Evolutionary conservation across 176 grass and related monocot species (phyloP).

Genomic region (Aegilops sharonensis): DNA sequence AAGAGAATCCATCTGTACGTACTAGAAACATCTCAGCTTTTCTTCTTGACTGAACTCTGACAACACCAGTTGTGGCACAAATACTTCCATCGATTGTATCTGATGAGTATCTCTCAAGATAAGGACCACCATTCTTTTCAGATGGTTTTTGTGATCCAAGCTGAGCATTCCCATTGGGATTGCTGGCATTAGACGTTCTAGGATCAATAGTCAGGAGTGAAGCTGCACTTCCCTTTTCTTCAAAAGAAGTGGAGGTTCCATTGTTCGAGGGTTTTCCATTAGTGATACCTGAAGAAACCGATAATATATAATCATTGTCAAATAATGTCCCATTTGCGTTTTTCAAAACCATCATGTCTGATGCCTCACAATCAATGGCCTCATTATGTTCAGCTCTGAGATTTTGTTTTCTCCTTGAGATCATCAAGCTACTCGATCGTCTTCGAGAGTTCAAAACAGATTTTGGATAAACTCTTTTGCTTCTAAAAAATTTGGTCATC

Average conservation of each 20-base stretch:
- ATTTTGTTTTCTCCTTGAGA: constrained; percentile 44
- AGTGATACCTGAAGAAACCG: constrained; percentile 45
- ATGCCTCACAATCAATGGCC: constrained; percentile 39
- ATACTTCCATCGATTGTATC: constrained; percentile 66
- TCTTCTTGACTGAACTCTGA: constrained; percentile 87
- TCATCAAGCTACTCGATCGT: constrained; percentile 29
- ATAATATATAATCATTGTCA: constrained; percentile 56
- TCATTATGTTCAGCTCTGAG: constrained; percentile 29
- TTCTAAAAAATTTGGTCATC: constrained; percentile 80
- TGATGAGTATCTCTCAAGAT: constrained; percentile 34
- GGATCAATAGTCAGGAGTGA: constrained; percentile 43
- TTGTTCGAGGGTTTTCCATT: constrained; percentile 56
- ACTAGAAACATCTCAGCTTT: constrained; percentile 99
- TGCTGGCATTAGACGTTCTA: constrained; percentile 40
- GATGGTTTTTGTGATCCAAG: constrained; percentile 38
- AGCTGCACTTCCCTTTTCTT: constrained; percentile 26
- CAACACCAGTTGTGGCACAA: constrained; percentile 82
- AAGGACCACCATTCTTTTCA: constrained; percentile 38
- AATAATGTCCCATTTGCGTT: constrained; percentile 43
- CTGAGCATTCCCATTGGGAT: constrained; percentile 33
- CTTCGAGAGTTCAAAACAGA: constrained; percentile 56
- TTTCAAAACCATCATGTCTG: constrained; percentile 30
- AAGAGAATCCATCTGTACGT: constrained; percentile 93
- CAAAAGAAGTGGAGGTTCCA: constrained; percentile 44
- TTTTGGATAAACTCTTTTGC: constrained; percentile 73